A percentile compares a stretch with the other conserved stretches of the same genome.
Evolutionary conservation across 805 yeast species (phyloP).

Genomic region (Metschnikowia peoriensis): DNA sequence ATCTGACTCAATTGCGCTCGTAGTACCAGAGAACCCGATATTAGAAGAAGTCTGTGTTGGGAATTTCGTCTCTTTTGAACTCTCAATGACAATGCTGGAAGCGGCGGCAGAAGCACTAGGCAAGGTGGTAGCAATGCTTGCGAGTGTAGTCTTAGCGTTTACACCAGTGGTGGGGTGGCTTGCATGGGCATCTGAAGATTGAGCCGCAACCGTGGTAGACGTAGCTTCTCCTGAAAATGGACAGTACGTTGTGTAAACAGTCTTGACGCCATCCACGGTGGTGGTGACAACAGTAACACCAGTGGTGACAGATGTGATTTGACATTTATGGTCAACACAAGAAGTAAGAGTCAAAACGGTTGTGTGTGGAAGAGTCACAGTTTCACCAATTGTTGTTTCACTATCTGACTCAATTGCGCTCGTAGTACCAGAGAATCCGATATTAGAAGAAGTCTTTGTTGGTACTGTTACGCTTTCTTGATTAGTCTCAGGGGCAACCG

Average conservation of each 20-base stretch:
- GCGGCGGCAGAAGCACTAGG: neutral
- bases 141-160: neutral
- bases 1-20: neutral
- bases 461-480: too few species aligned
- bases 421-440: neutral
- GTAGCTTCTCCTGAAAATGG: slow-evolving; percentile 18
- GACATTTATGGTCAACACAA: slow-evolving; percentile 26
- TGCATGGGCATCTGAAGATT: too few species aligned
- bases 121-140: neutral
- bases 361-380: slow-evolving; percentile 9
- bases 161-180: neutral
- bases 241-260: slow-evolving; percentile 31
- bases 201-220: neutral
- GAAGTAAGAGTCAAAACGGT: slow-evolving; percentile 23
- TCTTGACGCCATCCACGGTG: slow-evolving; percentile 31
- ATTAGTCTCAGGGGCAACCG: neutral
- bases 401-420: neutral
- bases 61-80: too few species aligned
- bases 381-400: neutral
- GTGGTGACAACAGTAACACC: slow-evolving; percentile 28
- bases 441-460: too few species aligned
- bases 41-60: too few species aligned
- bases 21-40: neutral
- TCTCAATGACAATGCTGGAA: neutral
- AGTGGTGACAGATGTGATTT: slow-evolving; percentile 24